Conservation (phyloP, 257 asterid genomes). For the Datura wrightii region DNA sequence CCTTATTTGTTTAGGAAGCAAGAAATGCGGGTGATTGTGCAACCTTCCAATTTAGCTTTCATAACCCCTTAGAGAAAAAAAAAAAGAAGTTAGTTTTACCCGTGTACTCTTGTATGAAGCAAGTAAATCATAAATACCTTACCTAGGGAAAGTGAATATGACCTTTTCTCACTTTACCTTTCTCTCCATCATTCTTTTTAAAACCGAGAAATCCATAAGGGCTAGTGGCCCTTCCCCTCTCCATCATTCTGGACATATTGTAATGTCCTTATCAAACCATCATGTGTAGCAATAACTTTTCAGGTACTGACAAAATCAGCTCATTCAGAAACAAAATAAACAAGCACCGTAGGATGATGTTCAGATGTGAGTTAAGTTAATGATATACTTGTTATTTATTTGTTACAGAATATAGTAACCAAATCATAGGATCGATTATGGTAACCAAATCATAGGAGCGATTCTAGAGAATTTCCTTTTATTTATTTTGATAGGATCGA, state of each 20-base stretch:
- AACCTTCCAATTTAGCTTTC: constrained; percentile 12
- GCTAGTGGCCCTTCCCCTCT: not conserved
- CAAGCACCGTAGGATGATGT: not conserved
- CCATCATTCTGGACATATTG: not conserved
- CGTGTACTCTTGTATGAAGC: not conserved
- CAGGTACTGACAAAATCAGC: not conserved
- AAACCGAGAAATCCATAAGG: not conserved
- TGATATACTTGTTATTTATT: not conserved
- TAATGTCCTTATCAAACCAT: not conserved
- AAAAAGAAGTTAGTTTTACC: not conserved
- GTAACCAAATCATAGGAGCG: not conserved
- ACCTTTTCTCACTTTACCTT: not conserved
- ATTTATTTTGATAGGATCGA: not conserved
- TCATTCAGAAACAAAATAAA: not conserved
- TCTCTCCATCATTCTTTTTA: not conserved
- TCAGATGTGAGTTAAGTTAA: not conserved
- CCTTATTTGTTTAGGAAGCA: not conserved
- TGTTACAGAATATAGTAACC: not conserved
- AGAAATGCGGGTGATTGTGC: not conserved
- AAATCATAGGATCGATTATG: not conserved
- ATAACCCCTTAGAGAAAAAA: not conserved
- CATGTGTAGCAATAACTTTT: not conserved
- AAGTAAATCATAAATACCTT: not conserved
- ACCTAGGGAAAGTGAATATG: not conserved
- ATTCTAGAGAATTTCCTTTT: no score